Percentiles rank a stretch among this genome's conserved stretches.
These are phyloP conservation scores for Cercospora berteroae DNA, from an alignment of 2,329 filamentous ascomycete species.

Conservation along the genomic window DNA sequence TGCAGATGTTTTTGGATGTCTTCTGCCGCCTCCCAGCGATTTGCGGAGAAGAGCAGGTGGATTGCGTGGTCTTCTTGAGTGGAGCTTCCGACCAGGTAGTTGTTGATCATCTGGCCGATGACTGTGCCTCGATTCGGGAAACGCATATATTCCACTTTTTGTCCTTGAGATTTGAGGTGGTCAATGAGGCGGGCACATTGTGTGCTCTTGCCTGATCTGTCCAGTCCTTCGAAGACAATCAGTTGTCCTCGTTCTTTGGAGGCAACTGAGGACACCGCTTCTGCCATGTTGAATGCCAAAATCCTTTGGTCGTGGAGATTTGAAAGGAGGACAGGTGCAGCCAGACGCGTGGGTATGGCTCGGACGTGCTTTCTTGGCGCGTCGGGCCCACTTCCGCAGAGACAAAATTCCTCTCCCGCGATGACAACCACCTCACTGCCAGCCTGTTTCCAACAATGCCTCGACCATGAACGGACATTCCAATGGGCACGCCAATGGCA, in stretches of 20 bases:
- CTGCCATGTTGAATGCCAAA: background rate
- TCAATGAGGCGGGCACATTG: conserved; percentile 70
- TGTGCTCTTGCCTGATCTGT: conserved; percentile 88
- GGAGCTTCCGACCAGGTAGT: conserved; percentile 69
- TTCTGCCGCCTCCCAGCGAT: conserved; percentile 72
- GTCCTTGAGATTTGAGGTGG: conserved; percentile 51
- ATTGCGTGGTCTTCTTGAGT: conserved; percentile 85
- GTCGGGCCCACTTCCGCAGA: background rate
- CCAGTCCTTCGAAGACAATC: conserved; percentile 82
- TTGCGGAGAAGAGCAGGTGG: conserved; percentile 85
- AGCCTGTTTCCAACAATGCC: background rate
- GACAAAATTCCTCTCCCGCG: background rate
- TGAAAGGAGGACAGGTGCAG: background rate
- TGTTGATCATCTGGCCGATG: conserved; percentile 83
- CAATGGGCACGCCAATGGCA: conserved; percentile 6
- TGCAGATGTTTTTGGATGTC: conserved; percentile 50
- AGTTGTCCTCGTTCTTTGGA: conserved; percentile 60
- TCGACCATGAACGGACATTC: conserved; percentile 8
- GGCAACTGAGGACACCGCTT: background rate
- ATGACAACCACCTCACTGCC: background rate
- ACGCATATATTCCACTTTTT: conserved; percentile 57
- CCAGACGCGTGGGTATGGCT: background rate
- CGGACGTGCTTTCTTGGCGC: conserved; percentile 12
- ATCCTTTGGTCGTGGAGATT: background rate
- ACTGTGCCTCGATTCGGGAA: conserved; percentile 79